A percentile compares a stretch with the other conserved stretches of the same genome.
These are phyloP conservation scores for Fusarium sp. DNA, from an alignment of 2,329 filamentous ascomycete species.

Conservation along the genomic window DNA sequence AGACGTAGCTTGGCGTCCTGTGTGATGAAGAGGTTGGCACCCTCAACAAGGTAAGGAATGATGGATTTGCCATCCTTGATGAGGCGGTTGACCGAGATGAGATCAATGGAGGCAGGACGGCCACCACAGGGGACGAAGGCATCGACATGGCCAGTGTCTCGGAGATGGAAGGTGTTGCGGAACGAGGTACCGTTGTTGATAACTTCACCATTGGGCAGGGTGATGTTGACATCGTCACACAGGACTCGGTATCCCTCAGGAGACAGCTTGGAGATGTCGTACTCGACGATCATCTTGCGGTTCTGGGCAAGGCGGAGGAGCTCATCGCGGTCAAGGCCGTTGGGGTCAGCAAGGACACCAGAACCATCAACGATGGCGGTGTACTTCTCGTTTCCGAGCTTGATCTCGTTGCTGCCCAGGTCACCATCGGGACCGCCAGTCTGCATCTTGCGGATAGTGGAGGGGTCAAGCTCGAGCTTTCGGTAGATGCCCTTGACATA, in stretches of 20 bases:
- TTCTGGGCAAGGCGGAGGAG: slow-evolving; percentile 87
- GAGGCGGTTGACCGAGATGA: slow-evolving; percentile 87
- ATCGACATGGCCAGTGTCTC: slow-evolving; percentile 83
- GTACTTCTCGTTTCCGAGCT: slow-evolving; percentile 96
- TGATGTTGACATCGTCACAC: slow-evolving; percentile 91
- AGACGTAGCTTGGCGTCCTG: slow-evolving; percentile 97
- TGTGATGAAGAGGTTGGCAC: slow-evolving; percentile 98
- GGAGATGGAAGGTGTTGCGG: slow-evolving; percentile 97
- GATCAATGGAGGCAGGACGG: slow-evolving; percentile 95
- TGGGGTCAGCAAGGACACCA: slow-evolving; percentile 93
- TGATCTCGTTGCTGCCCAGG: slow-evolving; percentile 96
- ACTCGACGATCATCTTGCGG: slow-evolving; percentile 91
- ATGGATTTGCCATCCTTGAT: slow-evolving; percentile 90
- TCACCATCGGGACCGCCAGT: slow-evolving; percentile 98
- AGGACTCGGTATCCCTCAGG: slow-evolving; percentile 91
- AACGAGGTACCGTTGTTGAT: slow-evolving; percentile 94
- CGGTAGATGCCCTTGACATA: slow-evolving; percentile 98
- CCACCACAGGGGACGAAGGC: slow-evolving; percentile 97
- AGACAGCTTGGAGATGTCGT: slow-evolving; percentile 88
- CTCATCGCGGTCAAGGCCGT: slow-evolving; percentile 89
- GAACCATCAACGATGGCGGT: slow-evolving; percentile 96
- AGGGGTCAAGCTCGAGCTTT: slow-evolving; percentile 91
- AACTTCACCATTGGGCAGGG: slow-evolving; percentile 88
- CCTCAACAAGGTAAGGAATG: slow-evolving; percentile 97
- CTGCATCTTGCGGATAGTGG: slow-evolving; percentile 92